These are phyloP conservation scores for Adansonia gregorii DNA, from an alignment of 441 rosid species.

Conservation along the genomic window DNA sequence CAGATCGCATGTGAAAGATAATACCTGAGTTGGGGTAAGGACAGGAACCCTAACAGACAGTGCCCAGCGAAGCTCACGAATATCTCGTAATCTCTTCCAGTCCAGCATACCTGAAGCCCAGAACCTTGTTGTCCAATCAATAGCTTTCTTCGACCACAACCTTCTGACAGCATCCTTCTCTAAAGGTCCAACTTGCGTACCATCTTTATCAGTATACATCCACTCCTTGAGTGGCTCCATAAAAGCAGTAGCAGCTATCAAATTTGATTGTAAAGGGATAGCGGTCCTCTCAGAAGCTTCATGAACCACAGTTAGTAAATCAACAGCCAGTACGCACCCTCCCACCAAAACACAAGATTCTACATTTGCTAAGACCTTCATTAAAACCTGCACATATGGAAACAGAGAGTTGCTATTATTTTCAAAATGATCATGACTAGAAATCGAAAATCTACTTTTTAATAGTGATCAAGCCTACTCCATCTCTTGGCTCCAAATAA, in stretches of 20 bases:
- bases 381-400: slow-evolving; percentile 67
- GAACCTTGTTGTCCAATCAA: slow-evolving; percentile 93
- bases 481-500: neutral
- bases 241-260: slow-evolving; percentile 98
- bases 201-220: slow-evolving; percentile 85
- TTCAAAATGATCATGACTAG: slow-evolving; percentile 23
- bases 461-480: slow-evolving; percentile 9
- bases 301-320: slow-evolving; percentile 89
- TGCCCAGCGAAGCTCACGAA: slow-evolving; percentile 99
- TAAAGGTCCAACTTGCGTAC: slow-evolving; percentile 86
- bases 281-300: slow-evolving; percentile 98
- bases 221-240: slow-evolving; percentile 99
- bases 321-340: slow-evolving; percentile 96
- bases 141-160: slow-evolving; percentile 92
- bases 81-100: slow-evolving; percentile 96
- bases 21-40: slow-evolving; percentile 93
- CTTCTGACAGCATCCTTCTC: slow-evolving; percentile 97
- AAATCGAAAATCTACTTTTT: slow-evolving; percentile 7
- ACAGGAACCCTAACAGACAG: slow-evolving; percentile 93
- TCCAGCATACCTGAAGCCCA: slow-evolving; percentile 97
- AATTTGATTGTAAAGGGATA: slow-evolving; percentile 95
- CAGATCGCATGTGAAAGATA: slow-evolving; percentile 30
- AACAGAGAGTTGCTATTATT: slow-evolving; percentile 21
- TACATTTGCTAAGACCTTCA: slow-evolving; percentile 90
- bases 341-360: slow-evolving; percentile 98